Percentiles rank a stretch among this genome's conserved stretches.
phyloP scores from a whole-genome alignment of 768 basidiomycete species.

The Lentinula edodes region DNA sequence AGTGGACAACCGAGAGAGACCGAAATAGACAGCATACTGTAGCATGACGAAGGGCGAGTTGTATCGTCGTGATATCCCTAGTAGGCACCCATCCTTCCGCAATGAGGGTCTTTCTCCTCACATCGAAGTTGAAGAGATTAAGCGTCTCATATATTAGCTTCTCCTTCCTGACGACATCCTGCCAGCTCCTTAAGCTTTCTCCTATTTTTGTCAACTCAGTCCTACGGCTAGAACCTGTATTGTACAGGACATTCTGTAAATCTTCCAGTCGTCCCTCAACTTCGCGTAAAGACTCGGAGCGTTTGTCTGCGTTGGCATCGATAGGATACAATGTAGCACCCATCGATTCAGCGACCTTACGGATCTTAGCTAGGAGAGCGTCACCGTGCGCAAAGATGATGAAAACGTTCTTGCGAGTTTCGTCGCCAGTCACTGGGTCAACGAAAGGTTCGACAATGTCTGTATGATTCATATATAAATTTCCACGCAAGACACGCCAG shows the following conservation, averaged over 20 bases:
- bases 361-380: constrained; percentile 89
- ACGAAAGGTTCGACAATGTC: constrained; percentile 92
- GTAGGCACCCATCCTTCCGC: constrained; percentile 99
- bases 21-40: constrained; percentile 45
- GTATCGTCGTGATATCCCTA: constrained; percentile 81
- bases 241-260: constrained; percentile 81
- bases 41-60: constrained; percentile 82
- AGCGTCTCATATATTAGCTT: constrained; percentile 94
- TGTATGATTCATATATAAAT: constrained; percentile 98
- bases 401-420: constrained; percentile 97
- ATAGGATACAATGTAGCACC: constrained; percentile 96
- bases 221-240: constrained; percentile 80
- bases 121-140: constrained; percentile 94
- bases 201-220: constrained; percentile 80
- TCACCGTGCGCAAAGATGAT: constrained; percentile 99
- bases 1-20: background rate
- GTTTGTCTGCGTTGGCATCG: constrained; percentile 90
- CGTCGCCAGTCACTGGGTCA: constrained; percentile 74
- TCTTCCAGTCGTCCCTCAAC: constrained; percentile 89
- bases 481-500: constrained; percentile 96
- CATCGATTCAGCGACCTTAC: constrained; percentile 99
- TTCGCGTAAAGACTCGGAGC: constrained; percentile 83
- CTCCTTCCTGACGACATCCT: constrained; percentile 91
- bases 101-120: constrained; percentile 87
- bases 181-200: constrained; percentile 83